A percentile compares a stretch with the other conserved stretches of the same genome.
These are phyloP conservation scores for Psilocybe sp. DNA, from an alignment of 768 basidiomycete species.

Conservation along the genomic window DNA sequence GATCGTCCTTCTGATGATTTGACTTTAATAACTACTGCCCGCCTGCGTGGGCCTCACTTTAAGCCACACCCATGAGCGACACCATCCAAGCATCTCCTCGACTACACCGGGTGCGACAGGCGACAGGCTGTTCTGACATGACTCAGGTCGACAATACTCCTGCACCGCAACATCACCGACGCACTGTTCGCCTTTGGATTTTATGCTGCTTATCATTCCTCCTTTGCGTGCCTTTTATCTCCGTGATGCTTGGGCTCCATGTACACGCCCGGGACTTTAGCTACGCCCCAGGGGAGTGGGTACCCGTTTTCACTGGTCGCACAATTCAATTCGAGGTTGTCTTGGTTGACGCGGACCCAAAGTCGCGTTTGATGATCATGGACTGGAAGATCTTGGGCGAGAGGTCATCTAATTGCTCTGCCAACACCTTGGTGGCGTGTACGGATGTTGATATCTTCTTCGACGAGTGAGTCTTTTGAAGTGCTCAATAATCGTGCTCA, in stretches of 20 bases:
- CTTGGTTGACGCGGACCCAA: slow-evolving; percentile 20
- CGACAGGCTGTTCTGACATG: too few relatives aligned
- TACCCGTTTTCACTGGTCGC: slow-evolving; percentile 7
- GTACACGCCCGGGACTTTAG: slow-evolving; percentile 13
- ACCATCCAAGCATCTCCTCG: too few relatives aligned
- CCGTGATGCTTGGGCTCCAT: slow-evolving; percentile 14
- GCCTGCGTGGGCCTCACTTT: too few relatives aligned
- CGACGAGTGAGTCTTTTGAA: slow-evolving; percentile 13
- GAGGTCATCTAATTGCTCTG: slow-evolving; percentile 14
- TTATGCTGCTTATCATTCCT: slow-evolving; percentile 12
- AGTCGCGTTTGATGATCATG: slow-evolving; percentile 13
- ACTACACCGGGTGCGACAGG: too few relatives aligned
- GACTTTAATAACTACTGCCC: too few relatives aligned
- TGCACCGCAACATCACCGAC: slow-evolving; percentile 1
- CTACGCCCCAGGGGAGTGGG: slow-evolving; percentile 5
- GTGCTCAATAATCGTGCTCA: background rate
- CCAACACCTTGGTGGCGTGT: slow-evolving; percentile 14
- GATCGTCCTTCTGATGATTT: too few relatives aligned
- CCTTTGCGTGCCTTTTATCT: slow-evolving; percentile 8
- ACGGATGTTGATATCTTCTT: slow-evolving; percentile 20
- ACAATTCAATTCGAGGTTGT: slow-evolving; percentile 15
- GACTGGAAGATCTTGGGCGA: slow-evolving; percentile 21
- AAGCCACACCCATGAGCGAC: too few relatives aligned
- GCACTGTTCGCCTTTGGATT: slow-evolving; percentile 13
- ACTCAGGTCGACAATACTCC: too few relatives aligned